A percentile compares a stretch with the other conserved stretches of the same genome.
phyloP scores from a whole-genome alignment of 1,139 yeast species.

The Saccharomycopsis crataegensis region DNA sequence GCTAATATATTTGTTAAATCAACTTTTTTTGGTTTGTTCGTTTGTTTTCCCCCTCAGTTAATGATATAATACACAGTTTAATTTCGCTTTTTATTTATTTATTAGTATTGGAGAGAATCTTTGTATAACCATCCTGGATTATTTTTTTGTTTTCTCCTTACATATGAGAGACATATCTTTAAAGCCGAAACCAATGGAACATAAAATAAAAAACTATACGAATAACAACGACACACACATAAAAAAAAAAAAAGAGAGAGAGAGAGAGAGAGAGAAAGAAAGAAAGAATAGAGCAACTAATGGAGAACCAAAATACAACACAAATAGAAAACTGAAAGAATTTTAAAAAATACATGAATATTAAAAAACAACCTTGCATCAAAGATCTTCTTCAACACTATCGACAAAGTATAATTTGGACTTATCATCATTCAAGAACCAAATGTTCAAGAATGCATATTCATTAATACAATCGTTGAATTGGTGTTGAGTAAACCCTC shows the following conservation, averaged over 20 bases:
- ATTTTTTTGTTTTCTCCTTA: too few relatives aligned
- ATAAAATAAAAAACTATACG: too few relatives aligned
- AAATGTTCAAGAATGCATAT: conserved; percentile 64
- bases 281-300: not conserved
- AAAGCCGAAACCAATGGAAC: too few relatives aligned
- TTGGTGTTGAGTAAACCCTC: conserved; percentile 79
- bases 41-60: too few relatives aligned
- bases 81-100: too few relatives aligned
- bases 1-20: not conserved
- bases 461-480: conserved; percentile 69
- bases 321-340: not conserved
- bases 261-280: not conserved
- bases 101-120: too few relatives aligned
- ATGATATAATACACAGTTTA: too few relatives aligned
- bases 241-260: not conserved
- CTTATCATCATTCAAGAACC: conserved; percentile 70
- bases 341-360: not conserved
- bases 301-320: not conserved
- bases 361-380: not conserved
- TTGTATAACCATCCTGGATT: too few relatives aligned
- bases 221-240: not conserved
- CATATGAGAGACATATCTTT: too few relatives aligned
- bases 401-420: conserved; percentile 34
- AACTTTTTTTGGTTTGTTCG: too few relatives aligned
- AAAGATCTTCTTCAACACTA: not conserved